A percentile compares a stretch with the other conserved stretches of the same genome.
phyloP scores from a whole-genome alignment of 306 rosid species.

The Myrica gale region DNA sequence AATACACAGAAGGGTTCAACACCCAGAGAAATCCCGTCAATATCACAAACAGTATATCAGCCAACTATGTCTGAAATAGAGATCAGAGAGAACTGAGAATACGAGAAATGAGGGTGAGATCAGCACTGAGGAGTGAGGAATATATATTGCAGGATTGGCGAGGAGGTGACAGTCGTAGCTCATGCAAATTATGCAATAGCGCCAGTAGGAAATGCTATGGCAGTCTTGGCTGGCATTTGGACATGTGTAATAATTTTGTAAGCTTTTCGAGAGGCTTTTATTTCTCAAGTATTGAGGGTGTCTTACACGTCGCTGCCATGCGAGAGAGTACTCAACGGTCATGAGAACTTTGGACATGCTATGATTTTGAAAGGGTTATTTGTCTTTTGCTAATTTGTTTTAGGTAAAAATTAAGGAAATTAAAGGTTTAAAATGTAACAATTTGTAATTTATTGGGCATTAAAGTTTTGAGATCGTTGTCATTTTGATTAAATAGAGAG shows the following conservation, averaged over 20 bases:
- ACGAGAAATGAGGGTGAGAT: not conserved
- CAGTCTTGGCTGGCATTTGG: not conserved
- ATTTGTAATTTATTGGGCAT: too few relatives aligned
- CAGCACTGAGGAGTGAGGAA: not conserved
- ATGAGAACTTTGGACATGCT: not conserved
- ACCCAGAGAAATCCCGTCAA: constrained; percentile 45
- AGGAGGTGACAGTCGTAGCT: constrained; percentile 39
- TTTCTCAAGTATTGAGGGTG: not conserved
- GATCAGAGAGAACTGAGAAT: not conserved
- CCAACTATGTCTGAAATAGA: not conserved
- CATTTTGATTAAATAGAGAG: not conserved
- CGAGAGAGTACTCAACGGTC: constrained; percentile 26
- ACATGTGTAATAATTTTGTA: not conserved
- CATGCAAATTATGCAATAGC: constrained; percentile 23
- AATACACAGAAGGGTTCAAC: constrained; percentile 49
- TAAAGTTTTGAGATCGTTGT: not conserved
- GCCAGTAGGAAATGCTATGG: not conserved
- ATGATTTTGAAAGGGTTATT: not conserved
- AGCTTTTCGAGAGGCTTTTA: constrained; percentile 22
- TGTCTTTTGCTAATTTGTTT: not conserved
- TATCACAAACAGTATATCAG: too few relatives aligned
- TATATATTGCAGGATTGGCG: constrained; percentile 23
- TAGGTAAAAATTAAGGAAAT: not conserved
- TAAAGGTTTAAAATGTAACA: too few relatives aligned
- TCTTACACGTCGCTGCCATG: constrained; percentile 35